Evolutionary conservation across 2,329 filamentous ascomycete genomes (phyloP), one percentile per base, ranked within the genome.

Genomic region (Endocalyx cinctus): DNA sequence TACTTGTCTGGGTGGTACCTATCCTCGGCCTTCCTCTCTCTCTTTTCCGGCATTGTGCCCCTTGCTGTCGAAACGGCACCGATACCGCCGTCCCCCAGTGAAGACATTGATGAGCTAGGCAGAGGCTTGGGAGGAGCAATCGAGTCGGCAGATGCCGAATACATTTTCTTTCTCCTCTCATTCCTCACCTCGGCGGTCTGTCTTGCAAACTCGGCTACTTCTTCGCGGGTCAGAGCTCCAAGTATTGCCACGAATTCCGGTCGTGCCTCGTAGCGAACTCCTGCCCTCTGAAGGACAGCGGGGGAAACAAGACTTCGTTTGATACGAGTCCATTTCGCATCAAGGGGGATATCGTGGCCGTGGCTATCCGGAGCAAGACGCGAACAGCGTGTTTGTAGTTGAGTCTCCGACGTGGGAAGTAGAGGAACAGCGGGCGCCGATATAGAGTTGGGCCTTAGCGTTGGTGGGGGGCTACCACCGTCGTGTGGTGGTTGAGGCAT

Each of bases 291-390:
- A 4, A 81, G 60, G 0, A 78, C 72, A 42, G 77, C 74, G 5
- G 70, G 68, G n/a, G 74, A 78, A 7, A 81, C 65, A 1, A 77
- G 60, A 2, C 59, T 60, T 10, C 77, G 67, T 34, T 62, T 66
- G 20, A 81, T 75, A 35, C 66, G 70, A 4, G 77, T 81, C 77
- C 77, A 81, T 31, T 67, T 66, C 2, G 75, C 77, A 17, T 78
- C 70, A 2, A 67, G 48, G 0, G 69, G 68, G 3, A 82, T 82
- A 10, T 72, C 66, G 5, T 67, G 63, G 2, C 78, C 78, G 19
- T 69, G 64, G 15, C 68, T 63, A 44, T 82, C 78, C 0, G 78
- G 77, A 1, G 67, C 73, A 4, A 80, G 58, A 4, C 60, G 63
- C 23, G 58, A 50, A 33, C 45, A 50, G 4, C 52, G 53, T 6